Percentiles rank a stretch among this genome's conserved stretches.
These are phyloP conservation scores for Mycena filopes DNA, from an alignment of 768 basidiomycete species.

Conservation along the genomic window DNA sequence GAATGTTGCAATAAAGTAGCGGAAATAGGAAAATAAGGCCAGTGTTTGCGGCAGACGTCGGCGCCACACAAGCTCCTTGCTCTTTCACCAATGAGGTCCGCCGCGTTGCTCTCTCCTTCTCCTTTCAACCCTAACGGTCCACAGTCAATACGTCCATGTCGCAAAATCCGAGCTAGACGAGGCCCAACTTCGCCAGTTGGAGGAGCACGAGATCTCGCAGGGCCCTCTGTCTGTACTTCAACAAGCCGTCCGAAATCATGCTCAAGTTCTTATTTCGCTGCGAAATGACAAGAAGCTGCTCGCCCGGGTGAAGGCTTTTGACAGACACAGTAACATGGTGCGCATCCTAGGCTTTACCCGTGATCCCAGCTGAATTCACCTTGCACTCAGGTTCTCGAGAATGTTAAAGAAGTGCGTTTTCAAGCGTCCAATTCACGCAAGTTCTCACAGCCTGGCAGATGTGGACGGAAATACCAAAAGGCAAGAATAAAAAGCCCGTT, in stretches of 20 bases:
- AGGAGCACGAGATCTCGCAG: conserved; percentile 98
- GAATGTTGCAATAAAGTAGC: conserved; percentile 7
- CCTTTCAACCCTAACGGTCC: background rate
- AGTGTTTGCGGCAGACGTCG: background rate
- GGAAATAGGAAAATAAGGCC: conserved; percentile 5
- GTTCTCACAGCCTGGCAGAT: conserved; percentile 63
- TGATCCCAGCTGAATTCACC: conserved; percentile 24
- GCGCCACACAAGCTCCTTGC: conserved; percentile 1
- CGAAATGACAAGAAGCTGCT: conserved; percentile 98
- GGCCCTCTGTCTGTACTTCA: conserved; percentile 97
- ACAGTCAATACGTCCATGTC: conserved; percentile 95
- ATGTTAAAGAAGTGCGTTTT: conserved; percentile 89
- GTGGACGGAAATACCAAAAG: conserved; percentile 99
- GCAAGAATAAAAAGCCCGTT: conserved; percentile 98
- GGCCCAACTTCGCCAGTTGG: conserved; percentile 93
- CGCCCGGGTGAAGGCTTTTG: conserved; percentile 97
- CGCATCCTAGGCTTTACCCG: conserved; percentile 38
- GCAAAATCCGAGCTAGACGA: conserved; percentile 98
- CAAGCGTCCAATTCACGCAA: background rate
- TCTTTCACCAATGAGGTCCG: conserved; percentile 27
- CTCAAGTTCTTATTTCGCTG: conserved; percentile 96
- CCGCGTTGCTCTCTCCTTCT: conserved; percentile 18
- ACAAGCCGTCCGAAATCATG: conserved; percentile 96
- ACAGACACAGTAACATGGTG: conserved; percentile 99
- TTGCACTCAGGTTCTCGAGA: conserved; percentile 83